phyloP scores from a whole-genome alignment of 1,139 yeast genomes.

The Pichia terricola region DNA sequence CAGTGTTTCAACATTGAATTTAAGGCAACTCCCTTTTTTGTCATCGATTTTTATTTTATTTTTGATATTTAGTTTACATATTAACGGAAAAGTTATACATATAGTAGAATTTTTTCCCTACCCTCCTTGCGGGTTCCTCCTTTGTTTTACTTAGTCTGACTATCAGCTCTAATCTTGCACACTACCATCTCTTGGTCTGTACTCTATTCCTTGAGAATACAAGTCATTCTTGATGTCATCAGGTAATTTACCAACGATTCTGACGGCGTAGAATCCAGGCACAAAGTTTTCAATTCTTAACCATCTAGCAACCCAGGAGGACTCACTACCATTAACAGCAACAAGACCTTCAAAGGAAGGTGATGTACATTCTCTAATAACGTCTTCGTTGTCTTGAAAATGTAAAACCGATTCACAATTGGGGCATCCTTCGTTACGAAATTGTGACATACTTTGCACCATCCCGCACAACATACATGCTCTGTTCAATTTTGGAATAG shows the following conservation, averaged over 20 bases:
- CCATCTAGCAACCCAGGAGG: conserved; percentile 98
- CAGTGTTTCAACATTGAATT: too few species aligned
- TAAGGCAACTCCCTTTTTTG: too few species aligned
- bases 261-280: conserved; percentile 88
- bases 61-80: too few species aligned
- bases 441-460: conserved; percentile 64
- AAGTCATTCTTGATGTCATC: conserved; percentile 72
- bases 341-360: conserved; percentile 95
- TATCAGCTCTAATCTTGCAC: conserved; percentile 27
- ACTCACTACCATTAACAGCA: conserved; percentile 77
- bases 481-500: conserved; percentile 57
- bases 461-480: conserved; percentile 98
- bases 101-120: too few species aligned
- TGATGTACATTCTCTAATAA: conserved; percentile 86
- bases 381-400: conserved; percentile 63
- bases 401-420: conserved; percentile 85
- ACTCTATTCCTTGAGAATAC: conserved; percentile 63
- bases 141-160: too few species aligned
- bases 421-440: conserved; percentile 87
- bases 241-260: conserved; percentile 86
- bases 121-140: too few species aligned
- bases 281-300: conserved; percentile 81
- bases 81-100: too few species aligned
- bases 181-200: conserved; percentile 95
- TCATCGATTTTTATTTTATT: too few species aligned